Base-by-base conservation (phyloP, 2,329 filamentous ascomycete genomes). In the Colletotrichum godetiae region DNA sequence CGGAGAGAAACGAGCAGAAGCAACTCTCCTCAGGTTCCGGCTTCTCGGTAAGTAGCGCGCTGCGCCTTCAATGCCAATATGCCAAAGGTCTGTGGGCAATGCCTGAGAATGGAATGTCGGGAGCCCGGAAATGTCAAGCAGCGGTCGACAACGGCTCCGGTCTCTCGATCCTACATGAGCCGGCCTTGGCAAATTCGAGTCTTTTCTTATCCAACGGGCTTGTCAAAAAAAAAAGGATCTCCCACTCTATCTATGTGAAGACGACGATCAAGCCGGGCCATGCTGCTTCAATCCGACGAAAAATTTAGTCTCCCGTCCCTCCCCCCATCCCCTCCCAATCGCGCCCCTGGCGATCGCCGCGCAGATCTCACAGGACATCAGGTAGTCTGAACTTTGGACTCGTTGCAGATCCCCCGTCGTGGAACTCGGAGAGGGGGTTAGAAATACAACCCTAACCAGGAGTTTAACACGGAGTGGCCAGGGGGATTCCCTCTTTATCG, bases 311-410 rank as follows among this genome's bases (percentile, higher is more conserved):
- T 42, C 19, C 37, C 37, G 37, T 19, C 37, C 37, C 37, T 42
- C 37, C 7, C 37, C 37, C 27, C 27, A 29, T 42, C 37, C 37
- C 37, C 12, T 12, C 5, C 37, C 37, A 42, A 42, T 42, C 37
- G 37, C 33, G 22, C 52, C 35, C 65, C 65, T 68, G 69, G 33
- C 27, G 72, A 72, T 73, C 62, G 42, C 57, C 68, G 56, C 56
- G 68, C 15, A 60, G 72, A 72, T 72, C 68, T 63, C 53, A 68
- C 68, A 53, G 72, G 52, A 72, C 62, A 68, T 72, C 62, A 68
- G 29, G 29, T 55, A 52, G 52, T 72, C 68, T 74, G 72, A 63
- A 72, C 49, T 62, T 58, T 37, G 53, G 37, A 49, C 57, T 62
- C 33, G 68, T 62, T 63, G 68, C 68, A 46, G 62, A 63, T 67